Evolutionary conservation across 2,329 filamentous ascomycete genomes (phyloP).

Genomic region (Lachnellula occidentalis): DNA sequence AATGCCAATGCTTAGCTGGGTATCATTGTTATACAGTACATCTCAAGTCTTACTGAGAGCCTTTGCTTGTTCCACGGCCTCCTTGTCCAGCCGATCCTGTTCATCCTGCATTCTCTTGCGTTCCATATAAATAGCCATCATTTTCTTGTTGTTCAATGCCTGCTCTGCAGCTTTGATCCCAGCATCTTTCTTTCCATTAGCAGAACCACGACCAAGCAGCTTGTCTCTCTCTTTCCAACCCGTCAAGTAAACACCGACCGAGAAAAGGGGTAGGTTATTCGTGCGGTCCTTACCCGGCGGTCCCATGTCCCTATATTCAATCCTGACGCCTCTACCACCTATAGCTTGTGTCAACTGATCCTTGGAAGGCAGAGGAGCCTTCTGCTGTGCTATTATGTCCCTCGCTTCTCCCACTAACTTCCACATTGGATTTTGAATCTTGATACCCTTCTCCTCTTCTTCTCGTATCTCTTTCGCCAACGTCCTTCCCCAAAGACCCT

Average conservation of each 20-base stretch:
- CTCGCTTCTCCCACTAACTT: conserved; percentile 17
- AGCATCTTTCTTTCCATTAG: conserved; percentile 63
- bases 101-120: conserved; percentile 42
- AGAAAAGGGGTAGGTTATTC: conserved; percentile 51
- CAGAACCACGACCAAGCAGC: conserved; percentile 58
- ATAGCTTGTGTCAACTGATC: conserved; percentile 47
- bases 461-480: conserved; percentile 49
- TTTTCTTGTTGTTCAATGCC: conserved; percentile 61
- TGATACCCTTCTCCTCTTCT: conserved; percentile 27
- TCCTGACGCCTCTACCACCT: conserved; percentile 45
- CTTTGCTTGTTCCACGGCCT: conserved; percentile 12
- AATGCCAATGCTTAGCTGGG: background rate
- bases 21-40: background rate
- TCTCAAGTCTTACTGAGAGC: background rate
- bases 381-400: background rate
- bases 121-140: conserved; percentile 43
- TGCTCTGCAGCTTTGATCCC: conserved; percentile 59
- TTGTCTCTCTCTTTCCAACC: conserved; percentile 63
- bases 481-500: conserved; percentile 64
- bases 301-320: conserved; percentile 56
- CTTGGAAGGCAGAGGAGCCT: conserved; percentile 42
- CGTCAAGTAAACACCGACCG: conserved; percentile 58
- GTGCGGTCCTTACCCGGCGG: conserved; percentile 49
- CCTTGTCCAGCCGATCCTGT: conserved; percentile 22
- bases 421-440: conserved; percentile 26